Conservation (phyloP, 164 flowering plant species). For the Paratinospora sagittata region DNA sequence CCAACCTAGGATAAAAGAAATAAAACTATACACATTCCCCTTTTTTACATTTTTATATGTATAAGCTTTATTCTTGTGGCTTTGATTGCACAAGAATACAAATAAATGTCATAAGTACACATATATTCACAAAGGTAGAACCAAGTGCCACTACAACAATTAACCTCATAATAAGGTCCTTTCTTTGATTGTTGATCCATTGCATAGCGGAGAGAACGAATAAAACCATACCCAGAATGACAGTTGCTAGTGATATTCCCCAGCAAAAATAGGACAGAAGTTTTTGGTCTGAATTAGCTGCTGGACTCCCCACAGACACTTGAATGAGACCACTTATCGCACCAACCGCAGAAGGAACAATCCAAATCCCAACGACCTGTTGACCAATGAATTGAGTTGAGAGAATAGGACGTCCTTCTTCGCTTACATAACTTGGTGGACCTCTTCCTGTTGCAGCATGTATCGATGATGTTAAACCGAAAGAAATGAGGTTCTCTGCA, state of each 20-base stretch:
- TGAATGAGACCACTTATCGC: background rate
- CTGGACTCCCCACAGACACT: background rate
- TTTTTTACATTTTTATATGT: no score
- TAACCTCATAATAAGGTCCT: background rate
- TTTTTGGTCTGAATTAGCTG: background rate
- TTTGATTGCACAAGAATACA: background rate
- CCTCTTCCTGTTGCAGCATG: background rate
- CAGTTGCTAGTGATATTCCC: background rate
- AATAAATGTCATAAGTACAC: background rate
- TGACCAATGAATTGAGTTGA: background rate
- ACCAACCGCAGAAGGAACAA: background rate
- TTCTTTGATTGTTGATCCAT: background rate
- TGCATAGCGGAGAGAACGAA: background rate
- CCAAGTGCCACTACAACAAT: background rate
- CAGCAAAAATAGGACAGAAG: background rate
- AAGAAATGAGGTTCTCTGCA: background rate
- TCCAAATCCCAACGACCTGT: background rate
- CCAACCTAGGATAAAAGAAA: no score
- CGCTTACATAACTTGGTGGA: background rate
- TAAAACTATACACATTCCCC: no score
- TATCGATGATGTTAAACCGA: background rate
- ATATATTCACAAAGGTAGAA: background rate
- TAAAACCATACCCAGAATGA: background rate
- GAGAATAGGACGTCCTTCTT: background rate
- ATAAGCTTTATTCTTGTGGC: background rate